Base-by-base conservation (phyloP, 768 basidiomycete genomes). In the Leccinum uliginosum region DNA sequence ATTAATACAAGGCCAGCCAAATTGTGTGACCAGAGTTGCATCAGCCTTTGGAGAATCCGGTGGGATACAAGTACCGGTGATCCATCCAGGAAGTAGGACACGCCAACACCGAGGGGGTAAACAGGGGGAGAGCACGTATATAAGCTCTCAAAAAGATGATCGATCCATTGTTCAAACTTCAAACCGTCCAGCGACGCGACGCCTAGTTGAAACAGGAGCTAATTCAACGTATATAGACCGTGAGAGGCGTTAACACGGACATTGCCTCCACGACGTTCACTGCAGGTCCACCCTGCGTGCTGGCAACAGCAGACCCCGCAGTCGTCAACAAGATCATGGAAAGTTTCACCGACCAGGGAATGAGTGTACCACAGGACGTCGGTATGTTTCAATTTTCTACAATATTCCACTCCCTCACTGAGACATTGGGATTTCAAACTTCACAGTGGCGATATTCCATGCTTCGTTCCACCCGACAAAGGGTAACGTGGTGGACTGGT, bases 401-500 rank as follows among this genome's bases (percentile, higher is more conserved):
- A 17, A 15, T 17, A 8, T 6, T 51, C 14, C 12, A 32, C 56
- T 3, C 23, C n/a, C 34, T 58, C 45, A 58, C 29, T 2, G 23
- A 30, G 30, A 1, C 45, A 23, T 6, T 47, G 44, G 34, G 21
- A 24, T 34, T 29, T 14, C 24, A 19, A 19, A 11, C 17, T 24
- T 5, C 17, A 6, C 34, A 91, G 90, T 89, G 65, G 87, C 89
- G 11, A 86, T 91, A 67, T 92, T 91, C 59, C 89, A 92, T 71
- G 79, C 85, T 17, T 89, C 89, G 6, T 93, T 93, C 64, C 91
- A 93, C 72, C 87, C 89, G 1, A 93, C 89, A 21, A 80, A 82
- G 61, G 91, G 91, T 14, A 91, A 91, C 67, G 68, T 85, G 14
- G 75, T 92, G 14, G 90, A 92, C 70, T 93, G 91, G 91, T 83